phyloP scores from a whole-genome alignment of 225 moss, liverwort and hornwort species.

The Climacium dendroides region DNA sequence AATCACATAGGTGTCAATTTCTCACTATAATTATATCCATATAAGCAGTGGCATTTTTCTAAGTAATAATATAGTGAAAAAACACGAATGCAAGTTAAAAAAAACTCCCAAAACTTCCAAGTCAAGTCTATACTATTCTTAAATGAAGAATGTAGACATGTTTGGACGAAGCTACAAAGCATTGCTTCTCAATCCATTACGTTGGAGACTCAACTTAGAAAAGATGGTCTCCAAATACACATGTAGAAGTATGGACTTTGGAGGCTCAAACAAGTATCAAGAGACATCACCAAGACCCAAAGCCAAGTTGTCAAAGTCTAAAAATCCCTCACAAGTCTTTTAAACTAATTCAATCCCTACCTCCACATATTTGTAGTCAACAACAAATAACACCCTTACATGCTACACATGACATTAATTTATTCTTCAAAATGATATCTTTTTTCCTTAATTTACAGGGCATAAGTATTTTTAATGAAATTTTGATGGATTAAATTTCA shows the following conservation, averaged over 20 bases:
- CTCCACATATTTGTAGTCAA: fast-evolving
- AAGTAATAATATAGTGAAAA: background rate
- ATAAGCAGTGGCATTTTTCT: fast-evolving
- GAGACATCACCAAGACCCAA: background rate
- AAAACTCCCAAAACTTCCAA: background rate
- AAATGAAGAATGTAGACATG: background rate
- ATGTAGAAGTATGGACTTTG: background rate
- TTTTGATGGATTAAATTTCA: background rate
- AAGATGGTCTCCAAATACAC: background rate
- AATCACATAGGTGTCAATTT: background rate
- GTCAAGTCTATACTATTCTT: background rate
- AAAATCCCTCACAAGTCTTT: fast-evolving
- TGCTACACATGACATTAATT: background rate
- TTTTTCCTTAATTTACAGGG: background rate
- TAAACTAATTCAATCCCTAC: background rate
- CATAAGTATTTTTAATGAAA: background rate
- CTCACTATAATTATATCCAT: background rate
- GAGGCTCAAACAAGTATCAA: background rate
- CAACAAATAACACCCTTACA: fast-evolving
- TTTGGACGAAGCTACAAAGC: background rate
- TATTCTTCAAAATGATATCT: no score
- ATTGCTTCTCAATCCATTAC: fast-evolving
- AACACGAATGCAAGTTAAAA: no score
- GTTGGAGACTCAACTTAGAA: background rate
- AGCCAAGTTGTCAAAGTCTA: background rate